Evolutionary conservation across 306 rosid species (phyloP).

Genomic region (Vigna hirtella): DNA sequence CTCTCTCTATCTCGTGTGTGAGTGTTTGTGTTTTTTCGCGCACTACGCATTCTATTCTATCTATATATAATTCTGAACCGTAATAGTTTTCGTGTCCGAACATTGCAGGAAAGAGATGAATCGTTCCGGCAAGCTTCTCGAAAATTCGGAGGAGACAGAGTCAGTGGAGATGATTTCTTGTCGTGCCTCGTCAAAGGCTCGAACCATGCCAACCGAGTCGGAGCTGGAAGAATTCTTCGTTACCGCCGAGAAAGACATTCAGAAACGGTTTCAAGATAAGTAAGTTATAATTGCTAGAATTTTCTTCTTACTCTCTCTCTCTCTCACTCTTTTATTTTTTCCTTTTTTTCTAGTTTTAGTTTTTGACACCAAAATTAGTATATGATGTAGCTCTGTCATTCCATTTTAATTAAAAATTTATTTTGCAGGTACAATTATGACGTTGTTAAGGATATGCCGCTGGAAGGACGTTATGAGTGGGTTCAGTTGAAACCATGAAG

Average conservation of each 20-base stretch:
- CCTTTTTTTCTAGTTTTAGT: too few species aligned
- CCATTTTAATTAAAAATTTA: neutral
- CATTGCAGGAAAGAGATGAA: conserved; percentile 74
- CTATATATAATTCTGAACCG: conserved; percentile 10
- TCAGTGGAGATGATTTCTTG: conserved; percentile 56
- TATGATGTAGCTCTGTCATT: conserved; percentile 3
- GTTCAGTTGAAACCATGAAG: conserved; percentile 69
- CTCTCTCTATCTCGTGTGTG: neutral
- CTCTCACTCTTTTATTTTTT: neutral
- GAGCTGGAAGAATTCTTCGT: conserved; percentile 87
- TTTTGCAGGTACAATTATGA: conserved; percentile 85
- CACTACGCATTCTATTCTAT: neutral
- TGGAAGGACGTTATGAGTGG: conserved; percentile 97
- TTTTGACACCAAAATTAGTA: conserved; percentile 3
- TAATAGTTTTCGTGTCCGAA: neutral
- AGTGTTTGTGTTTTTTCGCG: neutral
- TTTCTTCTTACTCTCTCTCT: neutral
- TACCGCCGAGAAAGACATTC: conserved; percentile 69
- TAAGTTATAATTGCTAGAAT: conserved; percentile 43
- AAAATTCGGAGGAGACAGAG: conserved; percentile 51
- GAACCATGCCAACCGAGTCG: conserved; percentile 63
- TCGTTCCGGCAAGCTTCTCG: conserved; percentile 53
- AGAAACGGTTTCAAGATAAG: conserved; percentile 66
- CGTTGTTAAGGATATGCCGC: conserved; percentile 68
- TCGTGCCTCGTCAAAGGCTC: conserved; percentile 37